Conservation (phyloP, 192 early-diverging fungal genomes). For the Backusella luteola region DNA sequence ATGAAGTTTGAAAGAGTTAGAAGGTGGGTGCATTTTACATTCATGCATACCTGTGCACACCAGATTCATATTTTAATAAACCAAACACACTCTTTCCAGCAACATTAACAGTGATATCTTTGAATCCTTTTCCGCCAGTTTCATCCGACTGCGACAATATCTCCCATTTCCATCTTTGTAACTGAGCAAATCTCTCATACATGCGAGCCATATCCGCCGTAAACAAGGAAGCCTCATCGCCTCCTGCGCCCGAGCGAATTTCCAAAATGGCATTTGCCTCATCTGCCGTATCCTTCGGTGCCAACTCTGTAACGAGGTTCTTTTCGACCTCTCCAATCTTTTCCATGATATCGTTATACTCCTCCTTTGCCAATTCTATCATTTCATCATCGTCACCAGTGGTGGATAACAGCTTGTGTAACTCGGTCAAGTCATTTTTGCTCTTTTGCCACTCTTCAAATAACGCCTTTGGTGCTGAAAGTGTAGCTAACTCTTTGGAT, state of each 20-base stretch:
- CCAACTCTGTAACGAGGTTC: constrained; percentile 53
- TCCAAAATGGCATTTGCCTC: constrained; percentile 70
- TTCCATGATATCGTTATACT: constrained; percentile 45
- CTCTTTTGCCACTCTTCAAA: constrained; percentile 27
- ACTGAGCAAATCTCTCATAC: constrained; percentile 70
- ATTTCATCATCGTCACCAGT: constrained; percentile 46
- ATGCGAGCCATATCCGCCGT: constrained; percentile 66
- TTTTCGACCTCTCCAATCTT: constrained; percentile 45
- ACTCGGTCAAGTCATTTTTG: constrained; percentile 16
- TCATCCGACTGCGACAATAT: constrained; percentile 48
- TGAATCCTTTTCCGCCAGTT: constrained; percentile 43
- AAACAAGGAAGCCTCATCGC: constrained; percentile 78
- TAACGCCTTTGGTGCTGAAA: constrained; percentile 11
- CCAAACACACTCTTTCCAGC: constrained; percentile 73
- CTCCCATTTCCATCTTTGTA: constrained; percentile 65
- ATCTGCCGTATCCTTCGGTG: constrained; percentile 70
- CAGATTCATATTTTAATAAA: constrained; percentile 75
- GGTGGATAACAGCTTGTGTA: constrained; percentile 17
- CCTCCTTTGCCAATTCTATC: constrained; percentile 60
- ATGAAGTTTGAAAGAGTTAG: background rate
- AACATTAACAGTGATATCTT: constrained; percentile 65
- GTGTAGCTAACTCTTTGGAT: constrained; percentile 20
- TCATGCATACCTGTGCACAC: constrained; percentile 55
- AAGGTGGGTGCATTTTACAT: too few relatives aligned
- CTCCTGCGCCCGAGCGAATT: constrained; percentile 76